Evolutionary conservation across 2,329 filamentous ascomycete genomes (phyloP), one percentile per base, ranked within the genome.

Genomic region (Zymoseptoria crescenta): DNA sequence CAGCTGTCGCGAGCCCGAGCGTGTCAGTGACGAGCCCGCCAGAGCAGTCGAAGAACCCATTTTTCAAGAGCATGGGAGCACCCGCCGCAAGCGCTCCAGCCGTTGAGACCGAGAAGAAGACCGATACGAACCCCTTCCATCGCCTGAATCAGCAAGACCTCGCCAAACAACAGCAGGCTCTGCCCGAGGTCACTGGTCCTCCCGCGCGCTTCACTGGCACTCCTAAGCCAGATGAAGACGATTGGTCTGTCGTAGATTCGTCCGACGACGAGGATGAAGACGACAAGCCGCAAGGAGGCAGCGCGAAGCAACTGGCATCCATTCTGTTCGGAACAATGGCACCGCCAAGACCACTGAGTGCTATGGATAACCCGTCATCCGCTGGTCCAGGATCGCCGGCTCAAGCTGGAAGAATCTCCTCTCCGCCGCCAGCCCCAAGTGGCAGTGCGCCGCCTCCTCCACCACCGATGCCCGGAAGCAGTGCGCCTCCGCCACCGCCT

Each of bases 311-410:
- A 68, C 83, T 99, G 45, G 94, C 94, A 16, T 96, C 90, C 6
- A 94, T 96, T 61, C 81, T 99, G 20, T 99, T 99, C 72, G 93
- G 94, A 60, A 96, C 92, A 55, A 97, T 99, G 92, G 93, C 84
- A 8, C 93, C 94, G 48, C 93, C 94, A 13, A 86, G 93, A 55
- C 92, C 93, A 29, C 76, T 96, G 51, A 95, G 90, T 20, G 88
- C 91, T 6, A 85, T 89, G 73, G 91, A 89, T 57, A 86, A 88
- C 65, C 61, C 61, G 3, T 55, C 56, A 7, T 59, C 75, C 71
- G 59, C 76, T 70, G 74, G 72, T 21, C 68, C 75, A 72, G 48
- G 74, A 71, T 69, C 71, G 16, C 72, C 73, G 3, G 69, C 72
- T 5, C 69, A 73, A 4, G 63, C 60, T 2, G 67, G 68, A 49